Evolutionary conservation across 805 yeast genomes (phyloP), one percentile per base, ranked within the genome.

Genomic region (Ogataea parapolymorpha): DNA sequence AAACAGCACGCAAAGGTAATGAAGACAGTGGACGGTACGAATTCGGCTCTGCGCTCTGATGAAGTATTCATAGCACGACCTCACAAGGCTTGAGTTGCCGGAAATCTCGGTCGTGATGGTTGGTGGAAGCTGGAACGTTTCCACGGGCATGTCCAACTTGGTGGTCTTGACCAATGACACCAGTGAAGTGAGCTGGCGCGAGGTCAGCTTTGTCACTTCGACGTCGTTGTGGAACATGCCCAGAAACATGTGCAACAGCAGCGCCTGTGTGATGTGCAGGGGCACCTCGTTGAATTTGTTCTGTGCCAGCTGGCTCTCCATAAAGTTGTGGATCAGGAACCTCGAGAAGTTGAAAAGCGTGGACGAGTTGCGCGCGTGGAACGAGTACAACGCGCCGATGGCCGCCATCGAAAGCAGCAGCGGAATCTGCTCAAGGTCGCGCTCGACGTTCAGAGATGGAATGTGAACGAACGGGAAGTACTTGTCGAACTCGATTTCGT

Each of bases 381-480:
- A 87, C 0, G 87, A 79, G 55, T 85, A 87, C 16, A 90, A 70
- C 0, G 96, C 95, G 31, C 98, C 98, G 43, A 90, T 77, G 12
- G 95, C 82, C 1, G 93, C 84, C 76, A 89, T 84, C 2, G 95
- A 79, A 40, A 89, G 66, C 5, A 87, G 59, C 33, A 90, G 69
- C 2, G 95, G 90, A 38, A 74, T 68, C 56, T 70, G 67, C 56
- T 79, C 60, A 58, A 80, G 61, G 62, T 72, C 57, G 58, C 72
- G 65, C 68, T 66, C 67, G 20, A 58, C 72, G 35, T 66, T 63
- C 46, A 77, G 70, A 35, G 74, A 75, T 15, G 86, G 85, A 33
- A 84, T 65, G 62, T 89, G 96, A 48, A 90, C 77, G 58, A 89
- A 88, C 17, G 95, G 90, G 63, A 87, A 82, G 58, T 84, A 89